Evolutionary conservation across 1,139 yeast genomes (phyloP), one percentile per base, ranked within the genome.

Genomic region (Suhomyces terraborum): DNA sequence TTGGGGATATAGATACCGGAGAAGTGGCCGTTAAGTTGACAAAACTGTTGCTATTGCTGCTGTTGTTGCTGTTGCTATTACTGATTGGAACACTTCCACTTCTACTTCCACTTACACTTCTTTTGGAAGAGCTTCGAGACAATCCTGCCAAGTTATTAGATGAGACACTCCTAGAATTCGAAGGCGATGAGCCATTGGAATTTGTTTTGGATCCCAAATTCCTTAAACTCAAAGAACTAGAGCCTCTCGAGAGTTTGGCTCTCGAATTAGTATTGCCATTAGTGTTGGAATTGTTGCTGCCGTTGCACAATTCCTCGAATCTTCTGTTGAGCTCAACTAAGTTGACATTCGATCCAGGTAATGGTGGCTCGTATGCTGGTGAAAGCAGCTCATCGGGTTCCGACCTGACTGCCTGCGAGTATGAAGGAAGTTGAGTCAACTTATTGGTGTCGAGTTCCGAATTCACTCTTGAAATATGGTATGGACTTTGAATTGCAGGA

Each of bases 371-470:
- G 57, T 84, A 84, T 1, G 76, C 74, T 0, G 94, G 93, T 1
- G 91, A 75, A 28, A 82, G 62, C 31, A 75, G 78, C 30, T 69
- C 78, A 4, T 67, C 77, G 7, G 66, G 61, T 24, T 69, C 77
- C 2, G 77, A 61, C 50, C 72, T 73, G 58, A 83, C 66, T 0
- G 98, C 97, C 33, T 88, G 83, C 8, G 76, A 75, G 61, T 91
- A 91, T 0, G 95, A 80, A 0, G 98, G 98, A 3, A 89, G 95
- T 43, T 79, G 67, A 12, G 84, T 80, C 50, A 89, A 58, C 31
- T 34, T 51, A 12, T 50, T 55, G 32, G 45, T 51, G 35, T 45
- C 54, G 23, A 48, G 41, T 38, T 65, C 74, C 0, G 89, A 82
- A 33, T 73, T 75, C 1, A 70, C 79, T 41, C 91, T 67, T 1